Evolutionary conservation across 768 basidiomycete species (phyloP).

Genomic region (Naganishia vaughanmartiniae): DNA sequence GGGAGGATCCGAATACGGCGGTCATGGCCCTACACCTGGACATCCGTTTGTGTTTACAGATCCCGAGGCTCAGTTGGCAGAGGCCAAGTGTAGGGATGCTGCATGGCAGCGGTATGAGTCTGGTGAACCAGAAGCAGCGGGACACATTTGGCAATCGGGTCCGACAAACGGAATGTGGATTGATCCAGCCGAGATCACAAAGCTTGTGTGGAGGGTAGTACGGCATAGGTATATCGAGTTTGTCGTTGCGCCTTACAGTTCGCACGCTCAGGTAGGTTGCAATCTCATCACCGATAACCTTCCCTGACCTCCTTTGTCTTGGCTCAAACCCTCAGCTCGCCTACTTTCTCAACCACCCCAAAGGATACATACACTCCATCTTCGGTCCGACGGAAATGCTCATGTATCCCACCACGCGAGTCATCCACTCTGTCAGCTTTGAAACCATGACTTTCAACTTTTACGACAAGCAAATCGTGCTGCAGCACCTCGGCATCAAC

Average conservation of each 20-base stretch:
- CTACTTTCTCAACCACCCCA: conserved; percentile 88
- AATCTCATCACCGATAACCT: neutral
- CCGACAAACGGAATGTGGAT: conserved; percentile 60
- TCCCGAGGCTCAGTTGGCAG: conserved; percentile 38
- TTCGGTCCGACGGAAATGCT: conserved; percentile 87
- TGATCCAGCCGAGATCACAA: conserved; percentile 86
- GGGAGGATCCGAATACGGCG: conserved; percentile 13
- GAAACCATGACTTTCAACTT: conserved; percentile 69
- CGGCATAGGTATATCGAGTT: conserved; percentile 94
- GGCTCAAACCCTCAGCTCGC: conserved; percentile 64
- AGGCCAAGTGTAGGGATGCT: conserved; percentile 53
- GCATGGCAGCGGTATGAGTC: conserved; percentile 94
- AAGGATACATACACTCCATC: conserved; percentile 90
- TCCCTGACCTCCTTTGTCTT: no score
- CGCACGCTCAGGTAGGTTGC: conserved; percentile 84
- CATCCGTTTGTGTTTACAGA: conserved; percentile 29
- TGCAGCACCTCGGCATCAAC: conserved; percentile 64
- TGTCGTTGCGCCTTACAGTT: conserved; percentile 88
- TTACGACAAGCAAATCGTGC: conserved; percentile 72
- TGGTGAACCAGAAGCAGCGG: conserved; percentile 81
- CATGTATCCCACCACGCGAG: conserved; percentile 67
- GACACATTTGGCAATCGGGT: conserved; percentile 65
- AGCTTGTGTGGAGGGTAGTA: conserved; percentile 85
- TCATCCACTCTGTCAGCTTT: conserved; percentile 86
- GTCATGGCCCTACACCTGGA: neutral